A percentile compares a stretch with the other conserved stretches of the same genome.
Conservation (phyloP, 768 basidiomycete species). For the Tylopilus plumbeoviolaceoides region DNA sequence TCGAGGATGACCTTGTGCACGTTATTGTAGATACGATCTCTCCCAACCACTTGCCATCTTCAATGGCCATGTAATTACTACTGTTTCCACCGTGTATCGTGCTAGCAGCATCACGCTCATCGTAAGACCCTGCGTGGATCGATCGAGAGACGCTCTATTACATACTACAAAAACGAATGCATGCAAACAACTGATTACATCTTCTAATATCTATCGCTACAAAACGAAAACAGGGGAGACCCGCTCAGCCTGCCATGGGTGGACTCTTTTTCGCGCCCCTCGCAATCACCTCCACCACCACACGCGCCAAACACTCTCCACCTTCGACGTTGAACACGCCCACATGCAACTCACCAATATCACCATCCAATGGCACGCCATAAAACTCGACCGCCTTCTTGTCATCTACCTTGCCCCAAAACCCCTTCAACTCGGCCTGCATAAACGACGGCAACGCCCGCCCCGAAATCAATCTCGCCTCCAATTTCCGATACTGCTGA, state of each 20-base stretch:
- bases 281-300: slow-evolving; percentile 53
- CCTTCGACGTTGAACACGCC: slow-evolving; percentile 52
- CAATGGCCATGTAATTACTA: slow-evolving; percentile 25
- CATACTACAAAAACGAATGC: slow-evolving; percentile 20
- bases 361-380: slow-evolving; percentile 46
- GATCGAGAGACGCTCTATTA: neutral
- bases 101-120: neutral
- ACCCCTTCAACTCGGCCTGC: slow-evolving; percentile 44
- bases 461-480: slow-evolving; percentile 49
- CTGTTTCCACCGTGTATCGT: slow-evolving; percentile 6
- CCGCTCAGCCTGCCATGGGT: slow-evolving; percentile 26
- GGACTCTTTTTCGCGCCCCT: slow-evolving; percentile 25
- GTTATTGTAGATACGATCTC: slow-evolving; percentile 24
- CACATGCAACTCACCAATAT: slow-evolving; percentile 51
- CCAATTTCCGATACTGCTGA: slow-evolving; percentile 35
- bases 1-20: slow-evolving; percentile 17
- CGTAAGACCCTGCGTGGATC: neutral
- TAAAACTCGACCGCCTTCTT: slow-evolving; percentile 53
- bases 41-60: slow-evolving; percentile 12
- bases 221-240: slow-evolving; percentile 16
- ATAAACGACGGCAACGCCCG: slow-evolving; percentile 53
- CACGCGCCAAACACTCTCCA: slow-evolving; percentile 49
- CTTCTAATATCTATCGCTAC: slow-evolving; percentile 5
- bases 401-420: slow-evolving; percentile 31
- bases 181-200: slow-evolving; percentile 13